phyloP scores from a whole-genome alignment of 441 rosid species.

The Populus tomentosa region DNA sequence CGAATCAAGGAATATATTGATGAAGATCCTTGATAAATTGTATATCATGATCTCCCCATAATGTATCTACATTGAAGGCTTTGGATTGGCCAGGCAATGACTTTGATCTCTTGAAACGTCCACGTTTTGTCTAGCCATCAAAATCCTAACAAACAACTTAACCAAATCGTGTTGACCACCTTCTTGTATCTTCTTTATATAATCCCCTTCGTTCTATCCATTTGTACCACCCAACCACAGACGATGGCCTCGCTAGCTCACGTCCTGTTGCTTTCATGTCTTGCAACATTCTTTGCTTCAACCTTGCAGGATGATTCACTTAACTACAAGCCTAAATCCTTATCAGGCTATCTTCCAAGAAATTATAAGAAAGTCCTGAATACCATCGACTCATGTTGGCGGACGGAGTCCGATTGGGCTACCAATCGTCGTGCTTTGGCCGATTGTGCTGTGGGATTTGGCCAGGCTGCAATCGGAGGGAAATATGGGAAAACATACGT shows the following conservation, averaged over 20 bases:
- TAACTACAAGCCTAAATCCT: slow-evolving; percentile 3
- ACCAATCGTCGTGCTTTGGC: slow-evolving; percentile 49
- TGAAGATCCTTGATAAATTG: no score
- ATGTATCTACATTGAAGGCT: no score
- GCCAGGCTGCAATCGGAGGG: slow-evolving; percentile 53
- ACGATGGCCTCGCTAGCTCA: slow-evolving; percentile 38
- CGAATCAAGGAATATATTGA: no score
- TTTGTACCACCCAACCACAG: neutral
- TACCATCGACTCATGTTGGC: slow-evolving; percentile 65
- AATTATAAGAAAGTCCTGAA: slow-evolving; percentile 29
- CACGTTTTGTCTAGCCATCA: no score
- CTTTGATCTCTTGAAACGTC: no score
- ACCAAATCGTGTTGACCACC: neutral
- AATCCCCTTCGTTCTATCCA: neutral
- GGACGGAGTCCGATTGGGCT: slow-evolving; percentile 48
- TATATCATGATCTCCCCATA: no score
- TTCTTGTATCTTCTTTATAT: neutral
- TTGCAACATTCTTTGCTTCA: slow-evolving; percentile 20
- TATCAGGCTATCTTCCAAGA: slow-evolving; percentile 23
- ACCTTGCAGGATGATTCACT: slow-evolving; percentile 13
- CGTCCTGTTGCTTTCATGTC: slow-evolving; percentile 17
- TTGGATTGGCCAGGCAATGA: no score
- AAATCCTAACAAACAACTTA: no score
- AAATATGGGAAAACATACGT: slow-evolving; percentile 53
- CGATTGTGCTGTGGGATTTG: slow-evolving; percentile 60